These are phyloP conservation scores for Discostella stelligeroides DNA, from an alignment of 108 stramenopile genomes.

Conservation along the genomic window DNA sequence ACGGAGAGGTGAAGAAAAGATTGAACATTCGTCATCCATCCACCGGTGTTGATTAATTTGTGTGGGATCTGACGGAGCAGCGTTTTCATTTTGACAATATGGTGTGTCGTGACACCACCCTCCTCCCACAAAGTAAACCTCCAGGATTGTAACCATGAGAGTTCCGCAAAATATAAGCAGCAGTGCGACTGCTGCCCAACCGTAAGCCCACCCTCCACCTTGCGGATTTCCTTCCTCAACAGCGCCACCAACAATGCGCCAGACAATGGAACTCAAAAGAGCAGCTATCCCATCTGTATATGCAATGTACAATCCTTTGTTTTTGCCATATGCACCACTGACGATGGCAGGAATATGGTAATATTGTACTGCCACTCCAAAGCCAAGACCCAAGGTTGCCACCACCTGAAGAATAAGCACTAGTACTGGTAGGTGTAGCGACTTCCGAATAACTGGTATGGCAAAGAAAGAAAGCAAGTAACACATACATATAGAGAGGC, in stretches of 20 bases:
- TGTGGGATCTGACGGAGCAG: slow-evolving; percentile 13
- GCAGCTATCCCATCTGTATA: slow-evolving; percentile 84
- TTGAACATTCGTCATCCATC: slow-evolving; percentile 39
- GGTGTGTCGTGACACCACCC: slow-evolving; percentile 25
- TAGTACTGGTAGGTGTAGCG: slow-evolving; percentile 60
- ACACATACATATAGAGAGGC: slow-evolving; percentile 68
- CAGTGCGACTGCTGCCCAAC: slow-evolving; percentile 83
- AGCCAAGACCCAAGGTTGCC: slow-evolving; percentile 59
- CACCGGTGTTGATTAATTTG: slow-evolving; percentile 45
- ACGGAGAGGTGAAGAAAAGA: slow-evolving; percentile 20
- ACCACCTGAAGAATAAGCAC: slow-evolving; percentile 70
- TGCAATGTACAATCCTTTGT: slow-evolving; percentile 72
- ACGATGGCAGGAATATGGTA: slow-evolving; percentile 83
- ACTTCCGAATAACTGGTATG: slow-evolving; percentile 54
- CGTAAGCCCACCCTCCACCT: slow-evolving; percentile 81
- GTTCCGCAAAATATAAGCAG: slow-evolving; percentile 70
- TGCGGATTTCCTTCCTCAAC: slow-evolving; percentile 71
- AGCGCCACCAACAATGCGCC: slow-evolving; percentile 70
- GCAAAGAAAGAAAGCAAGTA: slow-evolving; percentile 73
- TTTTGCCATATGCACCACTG: slow-evolving; percentile 68
- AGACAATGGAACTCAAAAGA: slow-evolving; percentile 64
- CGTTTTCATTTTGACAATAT: slow-evolving; percentile 16
- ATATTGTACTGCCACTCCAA: slow-evolving; percentile 76
- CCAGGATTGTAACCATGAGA: slow-evolving; percentile 83
- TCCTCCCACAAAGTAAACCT: slow-evolving; percentile 70